Percentiles rank a stretch among this genome's conserved stretches.
These are phyloP conservation scores for Lecanoromycetidae sp. DNA, from an alignment of 2,329 filamentous ascomycete genomes.

Conservation along the genomic window DNA sequence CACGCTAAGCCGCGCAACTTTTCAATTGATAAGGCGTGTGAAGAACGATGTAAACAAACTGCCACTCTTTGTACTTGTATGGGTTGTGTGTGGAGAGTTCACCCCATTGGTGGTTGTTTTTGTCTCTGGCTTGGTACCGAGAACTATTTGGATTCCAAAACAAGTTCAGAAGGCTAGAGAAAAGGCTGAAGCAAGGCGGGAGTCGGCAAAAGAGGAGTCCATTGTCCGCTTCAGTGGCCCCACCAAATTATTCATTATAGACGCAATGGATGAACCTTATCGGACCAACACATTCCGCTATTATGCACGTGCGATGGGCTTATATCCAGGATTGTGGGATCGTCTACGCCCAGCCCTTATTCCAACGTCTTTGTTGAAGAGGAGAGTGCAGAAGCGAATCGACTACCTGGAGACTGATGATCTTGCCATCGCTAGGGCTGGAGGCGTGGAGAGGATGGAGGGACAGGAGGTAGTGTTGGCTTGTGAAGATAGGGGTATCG, in stretches of 20 bases:
- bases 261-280: too few relatives aligned
- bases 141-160: conserved; percentile 67
- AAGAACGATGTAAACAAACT: conserved; percentile 63
- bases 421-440: conserved; percentile 49
- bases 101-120: conserved; percentile 67
- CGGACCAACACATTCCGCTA: too few relatives aligned
- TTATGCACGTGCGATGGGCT: conserved; percentile 30
- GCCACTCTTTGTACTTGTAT: conserved; percentile 62
- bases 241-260: too few relatives aligned
- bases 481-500: conserved; percentile 56
- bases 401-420: conserved; percentile 61
- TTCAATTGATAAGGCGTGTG: conserved; percentile 57
- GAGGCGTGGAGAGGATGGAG: conserved; percentile 48
- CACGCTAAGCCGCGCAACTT: conserved; percentile 50
- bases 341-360: conserved; percentile 33
- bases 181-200: conserved; percentile 23
- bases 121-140: conserved; percentile 59
- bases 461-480: conserved; percentile 56
- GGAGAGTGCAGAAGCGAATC: conserved; percentile 43
- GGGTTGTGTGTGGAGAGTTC: conserved; percentile 74
- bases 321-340: conserved; percentile 32
- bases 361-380: conserved; percentile 36
- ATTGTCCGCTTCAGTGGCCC: neutral
- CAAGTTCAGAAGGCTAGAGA: conserved; percentile 51
- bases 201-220: conserved; percentile 23